Base-by-base conservation (phyloP, 768 basidiomycete genomes). In the Daedaleopsis nitida region DNA sequence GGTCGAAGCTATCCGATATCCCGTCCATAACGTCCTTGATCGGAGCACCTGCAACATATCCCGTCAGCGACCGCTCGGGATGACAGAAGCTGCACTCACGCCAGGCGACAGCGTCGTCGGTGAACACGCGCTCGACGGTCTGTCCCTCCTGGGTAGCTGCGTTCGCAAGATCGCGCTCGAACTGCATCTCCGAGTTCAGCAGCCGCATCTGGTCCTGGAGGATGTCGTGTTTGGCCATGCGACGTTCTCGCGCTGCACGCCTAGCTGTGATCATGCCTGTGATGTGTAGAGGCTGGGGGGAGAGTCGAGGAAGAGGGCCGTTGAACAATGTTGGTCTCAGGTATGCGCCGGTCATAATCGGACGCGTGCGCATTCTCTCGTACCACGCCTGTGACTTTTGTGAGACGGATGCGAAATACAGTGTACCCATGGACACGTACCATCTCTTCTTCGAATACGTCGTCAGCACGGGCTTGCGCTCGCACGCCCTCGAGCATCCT, bases 201-300 rank as follows among this genome's bases (percentile, higher is more conserved):
- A 59, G 78, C 76, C 16, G 72, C 66, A 45, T 68, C 55, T 69
- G 60, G 14, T 70, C 64, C 4, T 65, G 38, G 1, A 53, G 34
- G 38, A 23, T 21, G 13, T 51, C 70, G 10, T 73, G 70, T 52
- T 71, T 72, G 32, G 67, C 74, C n/a, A 79, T 64, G 5, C 91
- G 81, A 38, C 75, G 72, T 7, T 78, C 84, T 1, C 81, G 75
- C 5, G 75, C 74, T 10, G 69, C 62, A 16, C 80, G 75, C 1
- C 88, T 77, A 16, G 75, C 73, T 44, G 75, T 70, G 37, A 96
- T 91, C 77, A 94, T 92, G 71, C 83, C 81, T 1, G 83, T 80
- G 48, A 94, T 82, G n/a, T 81, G 77, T 5, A 75, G 66, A 0
- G 96, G 95, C 63, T 96, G 93, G 0, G 91, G 92, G 43, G 81